phyloP scores from a whole-genome alignment of 1,284 basidiomycete species.

The Stygiomarasmius scandens region DNA sequence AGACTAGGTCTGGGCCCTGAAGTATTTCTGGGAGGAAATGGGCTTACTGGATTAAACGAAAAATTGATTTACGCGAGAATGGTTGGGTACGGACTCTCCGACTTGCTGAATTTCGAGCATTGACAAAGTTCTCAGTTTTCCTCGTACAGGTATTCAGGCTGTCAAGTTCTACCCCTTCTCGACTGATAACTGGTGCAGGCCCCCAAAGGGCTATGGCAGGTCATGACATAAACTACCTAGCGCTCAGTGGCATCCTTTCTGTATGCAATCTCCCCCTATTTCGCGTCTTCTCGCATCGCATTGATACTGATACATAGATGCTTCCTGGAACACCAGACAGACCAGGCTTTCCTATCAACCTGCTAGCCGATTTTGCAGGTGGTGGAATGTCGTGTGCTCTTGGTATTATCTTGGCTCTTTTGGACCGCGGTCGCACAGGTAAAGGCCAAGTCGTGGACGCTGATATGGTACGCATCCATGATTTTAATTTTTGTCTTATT shows the following conservation, averaged over 20 bases:
- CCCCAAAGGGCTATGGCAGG: slow-evolving; percentile 72
- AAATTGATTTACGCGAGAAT: slow-evolving; percentile 68
- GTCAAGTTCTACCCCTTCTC: background rate
- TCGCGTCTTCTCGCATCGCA: background rate
- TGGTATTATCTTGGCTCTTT: slow-evolving; percentile 76
- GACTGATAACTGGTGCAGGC: slow-evolving; percentile 41
- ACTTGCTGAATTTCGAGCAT: background rate
- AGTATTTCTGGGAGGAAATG: slow-evolving; percentile 58
- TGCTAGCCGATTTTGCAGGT: slow-evolving; percentile 83
- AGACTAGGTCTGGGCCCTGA: slow-evolving; percentile 77
- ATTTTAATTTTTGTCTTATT: background rate
- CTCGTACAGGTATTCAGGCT: slow-evolving; percentile 50
- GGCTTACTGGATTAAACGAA: slow-evolving; percentile 54
- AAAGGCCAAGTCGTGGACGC: slow-evolving; percentile 76
- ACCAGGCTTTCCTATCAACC: slow-evolving; percentile 75
- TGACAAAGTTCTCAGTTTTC: slow-evolving; percentile 45
- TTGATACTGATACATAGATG: slow-evolving; percentile 46
- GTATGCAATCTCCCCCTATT: slow-evolving; percentile 39
- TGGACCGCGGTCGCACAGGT: slow-evolving; percentile 66
- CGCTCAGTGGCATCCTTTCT: slow-evolving; percentile 77
- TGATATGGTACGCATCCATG: slow-evolving; percentile 64
- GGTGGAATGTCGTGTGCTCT: slow-evolving; percentile 75
- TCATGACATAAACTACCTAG: slow-evolving; percentile 88
- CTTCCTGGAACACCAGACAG: slow-evolving; percentile 65
- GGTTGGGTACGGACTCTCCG: slow-evolving; percentile 51